Base-by-base conservation (phyloP, 768 basidiomycete genomes). In the Auriscalpium orientale region DNA sequence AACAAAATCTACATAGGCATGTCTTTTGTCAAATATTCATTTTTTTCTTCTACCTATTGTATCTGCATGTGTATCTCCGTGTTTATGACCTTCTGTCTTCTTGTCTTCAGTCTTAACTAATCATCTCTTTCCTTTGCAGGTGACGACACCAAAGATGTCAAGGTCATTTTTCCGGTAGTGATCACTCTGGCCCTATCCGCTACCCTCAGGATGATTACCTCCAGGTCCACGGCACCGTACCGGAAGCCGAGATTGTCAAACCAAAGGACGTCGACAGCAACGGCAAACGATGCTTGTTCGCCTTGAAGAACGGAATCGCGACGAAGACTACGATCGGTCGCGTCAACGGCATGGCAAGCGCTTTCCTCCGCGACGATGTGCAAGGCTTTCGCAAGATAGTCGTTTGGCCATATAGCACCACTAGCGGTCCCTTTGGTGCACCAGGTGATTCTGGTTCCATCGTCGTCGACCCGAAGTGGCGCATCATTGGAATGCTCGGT, bases 1-100 rank as follows among this genome's bases (percentile, higher is more conserved):
- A 69, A 70, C 55, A 58, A 53, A 20, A 50, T 69, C 54, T 55
- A 64, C 45, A 8, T 70, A 12, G 68, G 69, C 69, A 65, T 51
- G 65, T 67, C 58, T 57, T 49, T 46, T 52, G 21, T 49, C 56
- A 54, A 34, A 18, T 35, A 33, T 46, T 54, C n/a, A n/a, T n/a
- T n/a, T n/a, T n/a, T n/a, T n/a, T n/a, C n/a, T n/a, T n/a, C n/a
- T n/a, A n/a, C n/a, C n/a, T n/a, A n/a, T n/a, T n/a, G 21, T 58
- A 13, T 37, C 37, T 53, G 22, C 35, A 51, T 38, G 8, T 44
- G 43, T 54, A 49, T 53, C 52, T 55, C 52, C 40, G 49, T 28
- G 20, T 54, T 57, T 57, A n/a, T n/a, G n/a, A 8, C 10, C 46
- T 56, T 56, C 55, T 57, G 51, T 62, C 43, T 47, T 64, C 58